These are phyloP conservation scores for Coniochaeta hoffmannii DNA, from an alignment of 2,329 filamentous ascomycete species.

Conservation along the genomic window DNA sequence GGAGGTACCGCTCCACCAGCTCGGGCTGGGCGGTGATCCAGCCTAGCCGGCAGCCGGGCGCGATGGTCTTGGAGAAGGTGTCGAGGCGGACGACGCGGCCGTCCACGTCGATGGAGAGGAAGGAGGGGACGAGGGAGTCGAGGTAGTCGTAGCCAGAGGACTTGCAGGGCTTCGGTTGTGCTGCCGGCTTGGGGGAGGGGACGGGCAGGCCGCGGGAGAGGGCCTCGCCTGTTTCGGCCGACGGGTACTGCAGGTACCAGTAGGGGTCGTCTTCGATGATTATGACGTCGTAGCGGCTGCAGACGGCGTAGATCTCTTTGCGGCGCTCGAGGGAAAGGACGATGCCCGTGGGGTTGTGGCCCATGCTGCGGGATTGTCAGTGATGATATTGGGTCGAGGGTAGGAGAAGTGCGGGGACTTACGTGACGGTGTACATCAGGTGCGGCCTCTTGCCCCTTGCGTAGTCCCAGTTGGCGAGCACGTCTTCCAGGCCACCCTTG, in stretches of 20 bases:
- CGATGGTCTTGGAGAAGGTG: constrained; percentile 90
- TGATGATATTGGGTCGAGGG: not conserved
- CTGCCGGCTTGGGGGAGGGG: constrained; percentile 15
- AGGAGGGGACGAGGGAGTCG: constrained; percentile 77
- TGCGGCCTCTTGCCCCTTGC: constrained; percentile 68
- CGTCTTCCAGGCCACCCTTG: constrained; percentile 65
- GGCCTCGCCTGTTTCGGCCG: constrained; percentile 48
- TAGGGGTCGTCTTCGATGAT: constrained; percentile 95
- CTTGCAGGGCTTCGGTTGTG: constrained; percentile 19
- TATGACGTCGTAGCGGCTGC: constrained; percentile 77
- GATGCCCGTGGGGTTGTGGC: constrained; percentile 18
- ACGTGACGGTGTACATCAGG: constrained; percentile 86
- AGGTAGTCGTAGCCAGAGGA: constrained; percentile 66
- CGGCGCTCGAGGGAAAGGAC: constrained; percentile 61
- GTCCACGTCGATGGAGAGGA: constrained; percentile 72
- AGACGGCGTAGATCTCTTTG: constrained; percentile 72
- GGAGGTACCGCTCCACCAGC: constrained; percentile 61
- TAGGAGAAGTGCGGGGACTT: constrained; percentile 29
- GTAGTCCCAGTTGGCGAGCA: constrained; percentile 76
- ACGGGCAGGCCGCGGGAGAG: constrained; percentile 33
- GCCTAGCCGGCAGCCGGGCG: constrained; percentile 80
- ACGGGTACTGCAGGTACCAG: constrained; percentile 88
- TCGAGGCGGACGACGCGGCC: constrained; percentile 85
- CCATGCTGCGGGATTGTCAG: constrained; percentile 8
- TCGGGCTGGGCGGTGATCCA: constrained; percentile 84